A percentile compares a stretch with the other conserved stretches of the same genome.
Evolutionary conservation across 2,329 filamentous ascomycete species (phyloP).

Genomic region (Apiospora kogelbergensis): DNA sequence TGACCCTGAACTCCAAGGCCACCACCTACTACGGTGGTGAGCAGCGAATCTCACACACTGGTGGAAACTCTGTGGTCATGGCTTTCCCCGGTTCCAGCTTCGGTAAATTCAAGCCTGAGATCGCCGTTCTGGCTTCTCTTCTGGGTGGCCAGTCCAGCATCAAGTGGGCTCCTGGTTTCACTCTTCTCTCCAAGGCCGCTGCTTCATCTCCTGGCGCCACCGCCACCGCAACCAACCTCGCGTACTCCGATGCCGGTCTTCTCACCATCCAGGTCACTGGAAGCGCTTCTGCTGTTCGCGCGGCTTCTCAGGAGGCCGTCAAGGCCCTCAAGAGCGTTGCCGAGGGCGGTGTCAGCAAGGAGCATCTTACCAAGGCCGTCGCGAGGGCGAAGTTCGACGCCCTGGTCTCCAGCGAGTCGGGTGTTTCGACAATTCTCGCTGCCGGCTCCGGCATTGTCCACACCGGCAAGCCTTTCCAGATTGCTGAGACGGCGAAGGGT

Average conservation of each 20-base stretch:
- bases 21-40: slow-evolving; percentile 94
- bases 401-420: slow-evolving; percentile 77
- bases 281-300: slow-evolving; percentile 68
- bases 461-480: slow-evolving; percentile 79
- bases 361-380: slow-evolving; percentile 88
- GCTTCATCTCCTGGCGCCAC: slow-evolving; percentile 64
- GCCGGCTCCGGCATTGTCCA: slow-evolving; percentile 84
- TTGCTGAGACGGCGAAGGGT: slow-evolving; percentile 74
- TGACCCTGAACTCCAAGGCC: slow-evolving; percentile 58
- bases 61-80: slow-evolving; percentile 82
- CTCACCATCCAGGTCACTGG: slow-evolving; percentile 81
- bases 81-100: slow-evolving; percentile 90
- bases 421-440: slow-evolving; percentile 74
- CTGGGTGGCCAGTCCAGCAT: slow-evolving; percentile 88
- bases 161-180: slow-evolving; percentile 96
- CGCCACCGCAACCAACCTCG: slow-evolving; percentile 72
- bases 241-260: slow-evolving; percentile 94
- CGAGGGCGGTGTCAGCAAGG: slow-evolving; percentile 72
- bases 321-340: slow-evolving; percentile 81
- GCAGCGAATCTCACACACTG: slow-evolving; percentile 77
- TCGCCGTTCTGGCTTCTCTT: slow-evolving; percentile 81
- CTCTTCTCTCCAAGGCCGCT: slow-evolving; percentile 78
- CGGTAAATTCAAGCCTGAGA: slow-evolving; percentile 82
- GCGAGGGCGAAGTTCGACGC: slow-evolving; percentile 92
- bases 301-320: slow-evolving; percentile 73